Percentiles rank a stretch among this genome's conserved stretches.
Evolutionary conservation across 2,329 filamentous ascomycete species (phyloP).

Genomic region (Sporothrix variecibatus): DNA sequence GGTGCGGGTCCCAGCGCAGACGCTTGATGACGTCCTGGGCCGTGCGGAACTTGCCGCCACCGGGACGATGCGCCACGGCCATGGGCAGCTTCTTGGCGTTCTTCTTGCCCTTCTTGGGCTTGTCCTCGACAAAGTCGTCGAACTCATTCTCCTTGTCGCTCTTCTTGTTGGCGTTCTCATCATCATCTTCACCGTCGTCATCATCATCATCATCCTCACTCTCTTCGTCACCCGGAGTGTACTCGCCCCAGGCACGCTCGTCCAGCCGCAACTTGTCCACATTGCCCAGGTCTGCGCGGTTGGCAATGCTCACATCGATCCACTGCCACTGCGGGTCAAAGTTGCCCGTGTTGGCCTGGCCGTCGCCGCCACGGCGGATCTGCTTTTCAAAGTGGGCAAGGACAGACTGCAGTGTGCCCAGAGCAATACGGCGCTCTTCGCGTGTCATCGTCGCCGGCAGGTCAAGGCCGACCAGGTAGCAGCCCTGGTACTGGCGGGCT

Average conservation of each 20-base stretch:
- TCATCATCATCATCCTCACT: constrained; percentile 47
- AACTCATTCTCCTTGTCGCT: constrained; percentile 33
- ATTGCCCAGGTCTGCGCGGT: constrained; percentile 42
- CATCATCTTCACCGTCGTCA: constrained; percentile 38
- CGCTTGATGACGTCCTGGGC: constrained; percentile 61
- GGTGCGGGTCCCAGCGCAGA: constrained; percentile 59
- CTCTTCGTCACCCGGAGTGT: constrained; percentile 46
- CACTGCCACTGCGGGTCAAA: constrained; percentile 53
- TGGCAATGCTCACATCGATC: constrained; percentile 48
- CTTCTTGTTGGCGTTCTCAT: constrained; percentile 45
- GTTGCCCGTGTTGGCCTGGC: constrained; percentile 43
- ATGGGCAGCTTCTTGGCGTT: constrained; percentile 26
- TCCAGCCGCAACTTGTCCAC: constrained; percentile 46
- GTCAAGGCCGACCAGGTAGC: constrained; percentile 62
- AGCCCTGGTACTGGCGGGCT: constrained; percentile 56
- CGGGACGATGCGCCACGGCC: constrained; percentile 24
- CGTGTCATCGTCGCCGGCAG: constrained; percentile 36
- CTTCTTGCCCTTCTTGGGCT: constrained; percentile 28
- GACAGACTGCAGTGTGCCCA: constrained; percentile 47
- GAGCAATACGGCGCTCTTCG: constrained; percentile 46
- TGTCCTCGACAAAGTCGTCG: constrained; percentile 30
- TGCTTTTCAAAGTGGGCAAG: constrained; percentile 53
- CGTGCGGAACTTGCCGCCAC: constrained; percentile 52
- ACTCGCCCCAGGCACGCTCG: constrained; percentile 51
- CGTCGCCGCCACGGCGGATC: constrained; percentile 38